A percentile compares a stretch with the other conserved stretches of the same genome.
Conservation (phyloP, 345 rosid genomes). For the Eucalyptus polybractea region DNA sequence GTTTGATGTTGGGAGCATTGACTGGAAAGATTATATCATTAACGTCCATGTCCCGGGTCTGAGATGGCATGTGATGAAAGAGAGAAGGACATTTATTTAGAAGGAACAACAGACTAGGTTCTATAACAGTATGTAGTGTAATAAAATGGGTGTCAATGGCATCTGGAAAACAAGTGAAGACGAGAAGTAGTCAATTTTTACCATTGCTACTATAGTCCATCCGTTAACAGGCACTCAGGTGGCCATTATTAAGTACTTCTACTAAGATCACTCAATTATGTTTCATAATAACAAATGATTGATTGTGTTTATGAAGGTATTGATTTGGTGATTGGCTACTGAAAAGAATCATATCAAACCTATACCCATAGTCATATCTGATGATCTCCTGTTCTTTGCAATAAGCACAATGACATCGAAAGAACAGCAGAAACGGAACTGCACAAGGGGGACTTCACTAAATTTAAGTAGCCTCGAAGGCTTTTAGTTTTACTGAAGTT, state of each 20-base stretch:
- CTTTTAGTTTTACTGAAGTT: background rate
- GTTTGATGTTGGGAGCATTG: slow-evolving; percentile 53
- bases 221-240: background rate
- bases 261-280: background rate
- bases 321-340: background rate
- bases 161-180: background rate
- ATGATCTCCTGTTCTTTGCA: background rate
- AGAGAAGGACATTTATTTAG: background rate
- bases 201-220: background rate
- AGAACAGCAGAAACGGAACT: background rate
- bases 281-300: background rate
- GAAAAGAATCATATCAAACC: background rate
- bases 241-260: background rate
- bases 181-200: background rate
- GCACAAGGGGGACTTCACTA: background rate
- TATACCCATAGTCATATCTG: background rate
- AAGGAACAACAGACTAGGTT: background rate
- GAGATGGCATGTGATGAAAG: slow-evolving; percentile 59
- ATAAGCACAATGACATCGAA: background rate
- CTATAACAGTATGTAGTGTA: background rate
- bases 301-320: background rate
- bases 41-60: slow-evolving; percentile 67
- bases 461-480: background rate
- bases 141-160: background rate
- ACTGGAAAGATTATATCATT: slow-evolving; percentile 65